phyloP scores from a whole-genome alignment of 164 flowering plant genomes.

The Brasenia schreberi region DNA sequence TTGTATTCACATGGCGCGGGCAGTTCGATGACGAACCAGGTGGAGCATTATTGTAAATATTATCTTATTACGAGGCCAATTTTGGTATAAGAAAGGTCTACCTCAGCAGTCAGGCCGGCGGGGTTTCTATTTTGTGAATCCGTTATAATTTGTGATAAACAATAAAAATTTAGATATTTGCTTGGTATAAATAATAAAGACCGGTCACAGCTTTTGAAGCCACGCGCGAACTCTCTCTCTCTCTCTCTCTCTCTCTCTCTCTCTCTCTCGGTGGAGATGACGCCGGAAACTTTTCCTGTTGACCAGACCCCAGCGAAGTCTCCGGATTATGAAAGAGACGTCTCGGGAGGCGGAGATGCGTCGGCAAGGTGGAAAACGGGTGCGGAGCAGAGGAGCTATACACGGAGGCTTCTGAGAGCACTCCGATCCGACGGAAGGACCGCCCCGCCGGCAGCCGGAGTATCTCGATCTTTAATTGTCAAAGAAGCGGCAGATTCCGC shows the following conservation, averaged over 20 bases:
- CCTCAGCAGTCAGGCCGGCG: not conserved
- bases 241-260: not conserved
- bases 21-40: too few species aligned
- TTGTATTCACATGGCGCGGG: too few species aligned
- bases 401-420: conserved; percentile 52
- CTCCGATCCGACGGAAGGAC: conserved; percentile 24
- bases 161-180: too few species aligned
- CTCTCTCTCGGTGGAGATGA: not conserved
- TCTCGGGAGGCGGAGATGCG: not conserved
- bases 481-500: conserved; percentile 55
- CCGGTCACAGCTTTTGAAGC: not conserved
- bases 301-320: not conserved
- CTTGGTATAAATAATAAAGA: not conserved
- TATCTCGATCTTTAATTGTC: conserved; percentile 27
- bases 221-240: not conserved
- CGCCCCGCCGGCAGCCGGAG: conserved; percentile 7
- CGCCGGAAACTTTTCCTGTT: not conserved
- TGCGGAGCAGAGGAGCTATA: conserved; percentile 33
- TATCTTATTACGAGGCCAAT: not conserved
- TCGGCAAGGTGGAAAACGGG: not conserved
- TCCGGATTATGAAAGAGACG: not conserved
- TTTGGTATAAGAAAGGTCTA: not conserved
- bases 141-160: too few species aligned
- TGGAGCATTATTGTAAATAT: too few species aligned
- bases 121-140: not conserved